Percentiles rank a stretch among this genome's conserved stretches.
Conservation (phyloP, 202 grass and related monocot genomes). For the Musa balbisiana region DNA sequence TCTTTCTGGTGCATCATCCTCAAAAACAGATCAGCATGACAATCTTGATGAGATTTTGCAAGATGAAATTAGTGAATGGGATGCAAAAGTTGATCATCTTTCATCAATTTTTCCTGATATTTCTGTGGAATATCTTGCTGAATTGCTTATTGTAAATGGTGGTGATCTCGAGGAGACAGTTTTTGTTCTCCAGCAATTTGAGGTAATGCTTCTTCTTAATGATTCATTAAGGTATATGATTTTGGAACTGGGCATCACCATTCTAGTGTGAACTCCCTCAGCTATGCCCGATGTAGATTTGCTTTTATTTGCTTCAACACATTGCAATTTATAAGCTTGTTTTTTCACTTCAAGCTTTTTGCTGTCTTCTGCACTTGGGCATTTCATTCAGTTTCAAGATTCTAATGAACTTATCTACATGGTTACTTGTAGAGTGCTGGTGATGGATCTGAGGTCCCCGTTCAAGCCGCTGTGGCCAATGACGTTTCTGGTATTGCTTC, state of each 20-base stretch:
- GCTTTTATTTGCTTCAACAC: background rate
- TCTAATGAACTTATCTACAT: background rate
- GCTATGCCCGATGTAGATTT: background rate
- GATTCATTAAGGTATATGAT: background rate
- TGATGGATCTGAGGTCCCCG: background rate
- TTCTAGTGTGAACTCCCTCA: background rate
- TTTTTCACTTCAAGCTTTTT: background rate
- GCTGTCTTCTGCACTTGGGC: background rate
- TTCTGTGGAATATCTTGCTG: conserved; percentile 12
- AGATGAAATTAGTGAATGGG: conserved; percentile 7
- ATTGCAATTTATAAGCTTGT: background rate
- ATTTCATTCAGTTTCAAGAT: background rate
- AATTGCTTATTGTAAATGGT: conserved; percentile 12
- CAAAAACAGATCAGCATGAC: background rate
- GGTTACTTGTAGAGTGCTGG: conserved; percentile 10
- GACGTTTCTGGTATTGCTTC: background rate
- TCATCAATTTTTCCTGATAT: conserved; percentile 20
- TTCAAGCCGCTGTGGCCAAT: background rate
- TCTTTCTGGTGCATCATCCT: conserved; percentile 5
- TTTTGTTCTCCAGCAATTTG: conserved; percentile 19
- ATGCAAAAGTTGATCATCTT: background rate
- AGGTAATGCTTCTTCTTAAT: conserved; percentile 7
- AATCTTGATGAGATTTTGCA: background rate
- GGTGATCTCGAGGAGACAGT: conserved; percentile 20
- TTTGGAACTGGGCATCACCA: background rate